Conservation (phyloP, 1,139 yeast species). For the Tardiomyces blankii region DNA sequence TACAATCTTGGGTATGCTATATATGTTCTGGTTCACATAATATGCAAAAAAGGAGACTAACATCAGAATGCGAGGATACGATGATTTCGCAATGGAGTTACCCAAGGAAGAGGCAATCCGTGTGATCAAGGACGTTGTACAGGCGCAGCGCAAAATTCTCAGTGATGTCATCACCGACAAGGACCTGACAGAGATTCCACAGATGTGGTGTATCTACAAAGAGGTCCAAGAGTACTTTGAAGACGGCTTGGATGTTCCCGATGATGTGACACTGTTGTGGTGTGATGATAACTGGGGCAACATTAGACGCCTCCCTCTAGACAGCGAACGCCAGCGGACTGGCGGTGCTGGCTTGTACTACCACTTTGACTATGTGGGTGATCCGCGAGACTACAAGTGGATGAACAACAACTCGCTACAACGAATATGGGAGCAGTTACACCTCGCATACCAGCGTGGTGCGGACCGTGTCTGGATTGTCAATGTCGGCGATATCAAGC, state of each 20-base stretch:
- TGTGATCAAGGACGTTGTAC: slow-evolving; percentile 7
- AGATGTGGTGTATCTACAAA: slow-evolving; percentile 14
- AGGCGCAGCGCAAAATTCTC: slow-evolving; percentile 9
- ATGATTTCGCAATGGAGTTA: slow-evolving; percentile 10
- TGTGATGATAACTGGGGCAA: slow-evolving; percentile 15
- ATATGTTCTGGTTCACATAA: no score
- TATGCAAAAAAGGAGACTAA: no score
- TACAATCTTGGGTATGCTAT: slow-evolving; percentile 8
- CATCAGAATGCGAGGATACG: slow-evolving; percentile 12
- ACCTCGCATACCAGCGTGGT: slow-evolving; percentile 8
- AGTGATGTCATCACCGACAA: slow-evolving; percentile 3
- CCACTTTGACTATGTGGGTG: slow-evolving; percentile 14
- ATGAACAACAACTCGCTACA: slow-evolving; percentile 11
- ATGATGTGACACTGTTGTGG: slow-evolving; percentile 13
- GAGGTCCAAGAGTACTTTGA: slow-evolving; percentile 13
- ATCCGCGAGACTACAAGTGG: slow-evolving; percentile 14
- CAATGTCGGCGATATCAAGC: slow-evolving; percentile 14
- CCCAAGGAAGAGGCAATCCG: slow-evolving; percentile 10
- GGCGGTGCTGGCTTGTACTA: slow-evolving; percentile 15
- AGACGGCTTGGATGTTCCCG: slow-evolving; percentile 12
- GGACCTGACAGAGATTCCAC: slow-evolving; percentile 9
- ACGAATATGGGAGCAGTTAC: slow-evolving; percentile 12
- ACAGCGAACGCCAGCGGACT: slow-evolving; percentile 5
- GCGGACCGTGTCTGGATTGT: slow-evolving; percentile 13
- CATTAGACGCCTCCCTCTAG: slow-evolving; percentile 11